Evolutionary conservation across 768 basidiomycete genomes (phyloP), one percentile per base, ranked within the genome.

Genomic region (Dioszegia crocea): DNA sequence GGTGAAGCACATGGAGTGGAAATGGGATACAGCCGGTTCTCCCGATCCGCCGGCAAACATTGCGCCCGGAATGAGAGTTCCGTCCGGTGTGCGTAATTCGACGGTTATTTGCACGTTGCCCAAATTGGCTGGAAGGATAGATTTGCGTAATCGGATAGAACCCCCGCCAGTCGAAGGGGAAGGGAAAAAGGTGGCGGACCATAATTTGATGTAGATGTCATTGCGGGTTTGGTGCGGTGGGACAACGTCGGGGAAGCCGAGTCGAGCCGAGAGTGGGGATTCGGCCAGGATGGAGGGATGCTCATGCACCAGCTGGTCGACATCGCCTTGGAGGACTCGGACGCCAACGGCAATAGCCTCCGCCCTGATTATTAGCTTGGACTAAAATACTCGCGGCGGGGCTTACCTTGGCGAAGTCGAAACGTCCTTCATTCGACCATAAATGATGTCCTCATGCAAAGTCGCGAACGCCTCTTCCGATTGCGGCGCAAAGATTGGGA

Each of bases 231-330:
- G 88, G 6, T 88, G 89, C 2, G 93, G 93, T 71, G 92, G 92
- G 9, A 94, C 92, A 6, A 96, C 92, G 65, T 98, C 94, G 0
- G 94, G 89, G 73, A 98, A 98, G 29, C 91, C 91, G 31, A 98
- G 84, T 2, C 91, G 88, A 12, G 87, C 79, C 1, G 91, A 92
- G 45, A 86, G 83, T 0, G 93, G 88, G 9, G 85, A 83, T 64
- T 88, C 89, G 59, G 87, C 86, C 23, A 97, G 80, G 17, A 93
- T 78, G 1, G 88, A 86, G 26, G 88, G 86, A 74, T 94, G 91
- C 75, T 94, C 91, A 56, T 83, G 83, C 16, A 89, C 81, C 64
- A 96, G 84, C 0, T 84, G 85, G 39, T 80, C 74, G 0, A 84
- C 81, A 59, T 89, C 85, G n/a, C 94, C 94, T 26, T 88, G 85